These are phyloP conservation scores for Curvularia verruculosa DNA, from an alignment of 2,329 filamentous ascomycete species.

Conservation along the genomic window DNA sequence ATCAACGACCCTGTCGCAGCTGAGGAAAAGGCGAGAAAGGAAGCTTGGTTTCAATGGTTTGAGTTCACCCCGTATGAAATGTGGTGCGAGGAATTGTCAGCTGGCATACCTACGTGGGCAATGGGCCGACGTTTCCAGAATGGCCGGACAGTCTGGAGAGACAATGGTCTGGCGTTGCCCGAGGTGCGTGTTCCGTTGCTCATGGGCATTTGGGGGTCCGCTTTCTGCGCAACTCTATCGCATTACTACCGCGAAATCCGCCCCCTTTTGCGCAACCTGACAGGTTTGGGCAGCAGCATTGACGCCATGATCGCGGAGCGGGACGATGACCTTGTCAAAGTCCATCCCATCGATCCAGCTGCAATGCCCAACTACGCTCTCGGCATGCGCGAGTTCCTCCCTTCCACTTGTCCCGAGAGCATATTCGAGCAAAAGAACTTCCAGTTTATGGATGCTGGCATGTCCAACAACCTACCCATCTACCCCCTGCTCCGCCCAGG, in stretches of 20 bases:
- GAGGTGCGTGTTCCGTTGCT: conserved; percentile 83
- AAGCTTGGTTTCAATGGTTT: conserved; percentile 98
- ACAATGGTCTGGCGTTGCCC: conserved; percentile 73
- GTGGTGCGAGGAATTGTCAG: conserved; percentile 89
- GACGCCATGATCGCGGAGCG: conserved; percentile 83
- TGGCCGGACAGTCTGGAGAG: conserved; percentile 68
- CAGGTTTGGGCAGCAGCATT: conserved; percentile 72
- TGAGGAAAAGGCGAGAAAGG: conserved; percentile 59
- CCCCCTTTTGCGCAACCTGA: conserved; percentile 76
- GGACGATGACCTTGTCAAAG: conserved; percentile 83
- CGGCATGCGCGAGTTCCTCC: conserved; percentile 77
- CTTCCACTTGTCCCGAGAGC: conserved; percentile 76
- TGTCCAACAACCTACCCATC: conserved; percentile 97
- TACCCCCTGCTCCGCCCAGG: conserved; percentile 91
- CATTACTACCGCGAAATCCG: conserved; percentile 95
- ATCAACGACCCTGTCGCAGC: conserved; percentile 44
- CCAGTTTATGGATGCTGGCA: conserved; percentile 87
- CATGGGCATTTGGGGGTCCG: conserved; percentile 94
- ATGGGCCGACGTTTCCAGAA: conserved; percentile 81
- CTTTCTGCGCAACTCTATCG: conserved; percentile 92
- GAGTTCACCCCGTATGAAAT: conserved; percentile 90
- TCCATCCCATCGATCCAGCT: conserved; percentile 93
- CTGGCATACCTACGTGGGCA: conserved; percentile 94
- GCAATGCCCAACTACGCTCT: conserved; percentile 88
- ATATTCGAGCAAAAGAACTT: conserved; percentile 72